A percentile compares a stretch with the other conserved stretches of the same genome.
phyloP scores from a whole-genome alignment of 345 rosid genomes.

The Hypericum androsaemum region DNA sequence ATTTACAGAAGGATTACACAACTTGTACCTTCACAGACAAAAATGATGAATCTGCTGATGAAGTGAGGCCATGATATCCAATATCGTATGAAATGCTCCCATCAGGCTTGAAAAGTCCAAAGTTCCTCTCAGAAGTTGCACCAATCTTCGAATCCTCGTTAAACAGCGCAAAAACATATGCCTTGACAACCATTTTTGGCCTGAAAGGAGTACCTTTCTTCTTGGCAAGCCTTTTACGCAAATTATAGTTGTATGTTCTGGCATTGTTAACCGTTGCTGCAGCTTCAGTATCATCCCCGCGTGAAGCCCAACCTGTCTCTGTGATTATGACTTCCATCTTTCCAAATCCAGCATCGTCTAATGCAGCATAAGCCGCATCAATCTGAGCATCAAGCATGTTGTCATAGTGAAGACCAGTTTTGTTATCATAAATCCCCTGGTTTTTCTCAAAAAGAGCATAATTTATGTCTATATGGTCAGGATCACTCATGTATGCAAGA shows the following conservation, averaged over 20 bases:
- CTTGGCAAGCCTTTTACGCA: conserved; percentile 86
- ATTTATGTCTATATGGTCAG: conserved; percentile 73
- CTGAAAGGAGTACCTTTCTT: conserved; percentile 91
- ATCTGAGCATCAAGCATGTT: conserved; percentile 99
- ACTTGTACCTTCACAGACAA: conserved; percentile 49
- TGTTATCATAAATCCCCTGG: conserved; percentile 56
- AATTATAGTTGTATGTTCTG: conserved; percentile 76
- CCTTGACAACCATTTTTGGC: conserved; percentile 66
- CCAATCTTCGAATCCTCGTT: conserved; percentile 79
- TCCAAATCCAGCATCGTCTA: conserved; percentile 64
- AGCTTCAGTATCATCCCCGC: conserved; percentile 71
- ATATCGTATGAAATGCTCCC: conserved; percentile 82
- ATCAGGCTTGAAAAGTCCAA: conserved; percentile 84
- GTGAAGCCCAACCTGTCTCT: conserved; percentile 97
- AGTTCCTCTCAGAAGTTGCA: conserved; percentile 80
- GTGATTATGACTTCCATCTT: conserved; percentile 89
- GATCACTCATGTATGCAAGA: conserved; percentile 62
- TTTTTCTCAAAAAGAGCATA: conserved; percentile 82
- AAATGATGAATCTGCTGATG: conserved; percentile 38
- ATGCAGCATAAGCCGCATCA: conserved; percentile 88
- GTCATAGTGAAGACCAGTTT: conserved; percentile 68
- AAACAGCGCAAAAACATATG: conserved; percentile 79
- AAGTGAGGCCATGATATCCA: conserved; percentile 71
- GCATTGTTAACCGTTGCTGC: conserved; percentile 80
- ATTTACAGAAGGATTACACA: too few relatives aligned